phyloP scores from a whole-genome alignment of 768 basidiomycete species.

The Auricularia heimuer region DNA sequence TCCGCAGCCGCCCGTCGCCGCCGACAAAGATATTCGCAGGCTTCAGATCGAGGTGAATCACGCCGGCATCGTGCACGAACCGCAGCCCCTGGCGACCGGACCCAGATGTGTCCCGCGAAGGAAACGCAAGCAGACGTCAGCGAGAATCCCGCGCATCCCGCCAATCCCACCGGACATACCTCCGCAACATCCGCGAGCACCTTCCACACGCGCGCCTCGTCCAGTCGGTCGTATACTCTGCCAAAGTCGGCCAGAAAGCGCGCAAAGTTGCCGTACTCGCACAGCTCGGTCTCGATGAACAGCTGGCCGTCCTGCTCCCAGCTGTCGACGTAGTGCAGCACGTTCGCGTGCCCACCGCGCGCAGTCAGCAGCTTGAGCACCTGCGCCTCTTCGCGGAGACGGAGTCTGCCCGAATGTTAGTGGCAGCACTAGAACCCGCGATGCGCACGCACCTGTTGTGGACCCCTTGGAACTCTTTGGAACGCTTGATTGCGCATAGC shows the following conservation, averaged over 20 bases:
- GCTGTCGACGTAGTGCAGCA: constrained; percentile 82
- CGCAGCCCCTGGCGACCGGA: constrained; percentile 51
- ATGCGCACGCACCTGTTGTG: constrained; percentile 65
- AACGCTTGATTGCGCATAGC: constrained; percentile 87
- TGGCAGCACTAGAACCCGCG: constrained; percentile 11
- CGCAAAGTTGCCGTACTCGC: constrained; percentile 84
- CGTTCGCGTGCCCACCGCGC: constrained; percentile 43
- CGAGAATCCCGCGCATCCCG: background rate
- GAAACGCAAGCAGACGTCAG: constrained; percentile 17
- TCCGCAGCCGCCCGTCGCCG: constrained; percentile 77
- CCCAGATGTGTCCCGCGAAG: constrained; percentile 21
- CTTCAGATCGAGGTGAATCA: constrained; percentile 95
- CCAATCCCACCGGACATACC: constrained; percentile 30
- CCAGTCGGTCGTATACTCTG: constrained; percentile 68
- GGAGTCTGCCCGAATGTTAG: constrained; percentile 39
- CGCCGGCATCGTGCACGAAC: constrained; percentile 81
- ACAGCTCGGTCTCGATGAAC: constrained; percentile 91
- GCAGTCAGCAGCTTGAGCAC: constrained; percentile 66
- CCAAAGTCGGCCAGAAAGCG: constrained; percentile 91
- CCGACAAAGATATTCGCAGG: constrained; percentile 95
- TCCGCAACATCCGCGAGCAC: constrained; percentile 81
- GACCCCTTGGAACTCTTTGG: constrained; percentile 82
- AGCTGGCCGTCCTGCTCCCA: constrained; percentile 90
- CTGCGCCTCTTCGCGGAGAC: constrained; percentile 90
- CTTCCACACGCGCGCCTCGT: constrained; percentile 95